These are phyloP conservation scores for Kwoniella europaea DNA, from an alignment of 768 basidiomycete genomes.

Conservation along the genomic window DNA sequence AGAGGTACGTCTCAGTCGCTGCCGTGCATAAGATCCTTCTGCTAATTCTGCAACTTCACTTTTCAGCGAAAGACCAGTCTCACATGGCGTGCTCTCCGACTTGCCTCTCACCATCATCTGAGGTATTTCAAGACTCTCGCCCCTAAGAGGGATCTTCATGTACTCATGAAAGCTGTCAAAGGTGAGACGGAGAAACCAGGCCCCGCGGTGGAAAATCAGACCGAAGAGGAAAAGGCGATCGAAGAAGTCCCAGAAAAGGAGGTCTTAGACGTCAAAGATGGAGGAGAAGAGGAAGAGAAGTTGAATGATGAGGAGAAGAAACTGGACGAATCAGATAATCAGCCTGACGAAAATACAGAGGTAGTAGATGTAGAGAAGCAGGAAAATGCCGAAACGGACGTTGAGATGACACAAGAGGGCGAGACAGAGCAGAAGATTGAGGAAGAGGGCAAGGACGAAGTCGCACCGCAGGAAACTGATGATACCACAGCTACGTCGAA, in stretches of 20 bases:
- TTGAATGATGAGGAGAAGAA: slow-evolving; percentile 1
- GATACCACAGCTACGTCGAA: background rate
- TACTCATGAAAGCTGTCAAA: slow-evolving; percentile 32
- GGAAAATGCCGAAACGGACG: background rate
- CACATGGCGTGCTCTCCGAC: slow-evolving; percentile 42
- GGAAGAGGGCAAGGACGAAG: background rate
- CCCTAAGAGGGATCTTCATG: slow-evolving; percentile 32
- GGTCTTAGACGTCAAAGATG: background rate
- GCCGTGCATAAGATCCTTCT: background rate
- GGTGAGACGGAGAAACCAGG: slow-evolving; percentile 10
- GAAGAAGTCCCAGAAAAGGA: slow-evolving; percentile 23
- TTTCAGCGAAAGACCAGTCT: slow-evolving; percentile 36
- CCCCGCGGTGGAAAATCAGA: slow-evolving; percentile 9
- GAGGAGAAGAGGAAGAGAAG: background rate
- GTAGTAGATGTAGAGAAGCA: background rate
- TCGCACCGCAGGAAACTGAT: background rate
- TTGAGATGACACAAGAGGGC: background rate
- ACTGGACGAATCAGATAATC: slow-evolving; percentile 14
- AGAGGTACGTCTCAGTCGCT: slow-evolving; percentile 25
- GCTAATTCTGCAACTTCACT: background rate
- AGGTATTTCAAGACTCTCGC: slow-evolving; percentile 31
- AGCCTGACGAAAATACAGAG: slow-evolving; percentile 1
- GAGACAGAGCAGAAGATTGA: slow-evolving; percentile 3
- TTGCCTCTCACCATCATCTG: slow-evolving; percentile 35
- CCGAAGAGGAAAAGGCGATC: slow-evolving; percentile 18